phyloP scores from a whole-genome alignment of 2,329 filamentous ascomycete genomes.

The Mycosphaerella sp. region DNA sequence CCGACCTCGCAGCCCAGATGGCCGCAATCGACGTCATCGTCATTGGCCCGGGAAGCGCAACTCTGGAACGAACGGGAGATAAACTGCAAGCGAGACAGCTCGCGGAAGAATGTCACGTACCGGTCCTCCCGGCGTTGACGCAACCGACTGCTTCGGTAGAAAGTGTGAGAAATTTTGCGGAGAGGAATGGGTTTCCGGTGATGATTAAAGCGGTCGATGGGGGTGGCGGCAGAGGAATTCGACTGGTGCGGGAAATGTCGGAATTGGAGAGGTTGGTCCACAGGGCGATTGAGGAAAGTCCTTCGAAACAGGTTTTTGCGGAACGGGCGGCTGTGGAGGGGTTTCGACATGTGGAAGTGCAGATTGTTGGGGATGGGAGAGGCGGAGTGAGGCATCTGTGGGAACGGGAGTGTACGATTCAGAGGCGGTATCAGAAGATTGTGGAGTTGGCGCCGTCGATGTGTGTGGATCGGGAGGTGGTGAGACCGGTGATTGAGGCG shows the following conservation, averaged over 20 bases:
- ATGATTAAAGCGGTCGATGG: constrained; percentile 62
- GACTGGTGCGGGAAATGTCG: constrained; percentile 43
- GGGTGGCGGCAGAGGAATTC: constrained; percentile 55
- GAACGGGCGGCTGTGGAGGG: constrained; percentile 58
- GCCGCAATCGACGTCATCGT: constrained; percentile 45
- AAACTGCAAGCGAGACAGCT: constrained; percentile 50
- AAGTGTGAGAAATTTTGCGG: constrained; percentile 54
- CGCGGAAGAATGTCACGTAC: constrained; percentile 48
- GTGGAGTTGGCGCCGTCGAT: constrained; percentile 54
- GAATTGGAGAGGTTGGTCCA: constrained; percentile 44
- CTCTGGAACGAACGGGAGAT: constrained; percentile 51
- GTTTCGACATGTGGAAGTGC: constrained; percentile 56
- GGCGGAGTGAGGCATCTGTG: constrained; percentile 51
- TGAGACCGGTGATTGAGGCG: constrained; percentile 48
- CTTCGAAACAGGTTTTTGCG: constrained; percentile 51
- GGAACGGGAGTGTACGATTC: constrained; percentile 57
- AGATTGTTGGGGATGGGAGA: constrained; percentile 52
- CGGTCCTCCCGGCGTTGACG: constrained; percentile 45
- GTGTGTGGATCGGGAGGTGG: constrained; percentile 41
- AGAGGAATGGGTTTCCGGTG: constrained; percentile 46
- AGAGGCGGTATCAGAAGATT: constrained; percentile 56
- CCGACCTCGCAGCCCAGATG: constrained; percentile 45
- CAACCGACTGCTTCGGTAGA: constrained; percentile 40
- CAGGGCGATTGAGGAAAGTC: constrained; percentile 52
- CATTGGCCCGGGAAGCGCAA: constrained; percentile 52